Evolutionary conservation across 1,284 basidiomycete genomes (phyloP).

Genomic region (Microbotryum silenes-acaulis): DNA sequence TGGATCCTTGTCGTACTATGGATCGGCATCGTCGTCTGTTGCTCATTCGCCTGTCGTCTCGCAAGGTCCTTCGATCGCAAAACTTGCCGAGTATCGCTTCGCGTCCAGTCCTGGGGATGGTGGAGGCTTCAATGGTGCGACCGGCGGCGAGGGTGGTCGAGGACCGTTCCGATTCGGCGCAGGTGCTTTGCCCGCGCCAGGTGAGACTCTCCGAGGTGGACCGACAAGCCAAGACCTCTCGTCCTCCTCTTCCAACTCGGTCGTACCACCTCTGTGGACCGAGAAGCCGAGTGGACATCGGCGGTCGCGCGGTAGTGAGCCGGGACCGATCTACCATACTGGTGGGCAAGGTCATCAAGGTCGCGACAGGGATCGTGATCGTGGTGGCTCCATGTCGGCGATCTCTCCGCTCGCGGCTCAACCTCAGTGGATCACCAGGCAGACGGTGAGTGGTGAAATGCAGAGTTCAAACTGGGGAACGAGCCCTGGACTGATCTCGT

Average conservation of each 20-base stretch:
- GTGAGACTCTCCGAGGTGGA: neutral
- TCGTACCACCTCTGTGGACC: neutral
- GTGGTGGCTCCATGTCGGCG: neutral
- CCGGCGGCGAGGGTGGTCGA: too few relatives aligned
- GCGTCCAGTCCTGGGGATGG: too few relatives aligned
- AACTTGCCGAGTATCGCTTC: too few relatives aligned
- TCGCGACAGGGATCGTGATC: neutral
- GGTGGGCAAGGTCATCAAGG: neutral
- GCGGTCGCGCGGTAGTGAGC: neutral
- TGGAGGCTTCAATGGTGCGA: too few relatives aligned
- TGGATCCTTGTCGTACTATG: too few relatives aligned
- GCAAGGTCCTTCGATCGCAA: too few relatives aligned
- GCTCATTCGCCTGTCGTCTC: too few relatives aligned
- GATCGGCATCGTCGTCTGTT: too few relatives aligned
- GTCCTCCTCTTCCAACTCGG: neutral
- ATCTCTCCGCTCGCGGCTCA: conserved; percentile 5
- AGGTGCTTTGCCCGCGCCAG: too few relatives aligned
- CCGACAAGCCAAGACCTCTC: neutral
- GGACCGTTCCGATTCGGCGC: too few relatives aligned
- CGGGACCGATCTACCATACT: neutral
- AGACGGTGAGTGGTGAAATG: neutral
- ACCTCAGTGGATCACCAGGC: conserved; percentile 4
- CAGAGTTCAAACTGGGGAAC: neutral
- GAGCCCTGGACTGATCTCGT: too few relatives aligned
- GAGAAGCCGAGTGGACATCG: neutral